A percentile compares a stretch with the other conserved stretches of the same genome.
Evolutionary conservation across 768 basidiomycete genomes (phyloP).

Genomic region (Austroboletus eburneus): DNA sequence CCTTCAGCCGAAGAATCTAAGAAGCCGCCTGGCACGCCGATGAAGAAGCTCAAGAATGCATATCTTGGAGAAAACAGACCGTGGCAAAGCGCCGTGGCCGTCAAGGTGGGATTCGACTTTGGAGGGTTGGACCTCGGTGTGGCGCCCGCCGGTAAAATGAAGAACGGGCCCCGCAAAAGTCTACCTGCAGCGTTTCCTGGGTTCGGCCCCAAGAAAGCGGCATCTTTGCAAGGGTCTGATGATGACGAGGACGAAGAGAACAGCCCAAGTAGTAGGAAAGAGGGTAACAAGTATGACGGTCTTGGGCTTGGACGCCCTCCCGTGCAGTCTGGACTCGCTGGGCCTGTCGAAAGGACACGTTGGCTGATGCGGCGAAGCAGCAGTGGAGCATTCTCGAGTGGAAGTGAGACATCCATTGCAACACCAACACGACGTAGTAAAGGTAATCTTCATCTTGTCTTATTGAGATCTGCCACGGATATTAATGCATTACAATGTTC

Average conservation of each 20-base stretch:
- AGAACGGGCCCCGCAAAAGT: slow-evolving; percentile 63
- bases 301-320: slow-evolving; percentile 63
- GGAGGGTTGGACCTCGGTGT: slow-evolving; percentile 35
- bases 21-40: slow-evolving; percentile 74
- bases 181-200: slow-evolving; percentile 68
- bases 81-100: slow-evolving; percentile 78
- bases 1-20: slow-evolving; percentile 43
- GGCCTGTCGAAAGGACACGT: slow-evolving; percentile 41
- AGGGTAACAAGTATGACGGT: slow-evolving; percentile 52
- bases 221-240: slow-evolving; percentile 42
- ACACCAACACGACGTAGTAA: slow-evolving; percentile 61
- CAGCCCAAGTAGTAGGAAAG: slow-evolving; percentile 58
- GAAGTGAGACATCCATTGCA: slow-evolving; percentile 58
- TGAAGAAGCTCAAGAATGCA: slow-evolving; percentile 67
- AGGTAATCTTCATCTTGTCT: slow-evolving; percentile 45
- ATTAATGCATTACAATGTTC: slow-evolving; percentile 1
- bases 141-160: slow-evolving; percentile 38
- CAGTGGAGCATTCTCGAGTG: slow-evolving; percentile 76
- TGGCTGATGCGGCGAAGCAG: slow-evolving; percentile 76
- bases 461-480: background rate
- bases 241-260: slow-evolving; percentile 59
- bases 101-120: slow-evolving; percentile 56
- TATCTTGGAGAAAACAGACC: slow-evolving; percentile 56
- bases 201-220: slow-evolving; percentile 29
- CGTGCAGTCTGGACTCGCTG: slow-evolving; percentile 23